These are phyloP conservation scores for Cymbidium sinense DNA, from an alignment of 106 monocot species.

Conservation along the genomic window DNA sequence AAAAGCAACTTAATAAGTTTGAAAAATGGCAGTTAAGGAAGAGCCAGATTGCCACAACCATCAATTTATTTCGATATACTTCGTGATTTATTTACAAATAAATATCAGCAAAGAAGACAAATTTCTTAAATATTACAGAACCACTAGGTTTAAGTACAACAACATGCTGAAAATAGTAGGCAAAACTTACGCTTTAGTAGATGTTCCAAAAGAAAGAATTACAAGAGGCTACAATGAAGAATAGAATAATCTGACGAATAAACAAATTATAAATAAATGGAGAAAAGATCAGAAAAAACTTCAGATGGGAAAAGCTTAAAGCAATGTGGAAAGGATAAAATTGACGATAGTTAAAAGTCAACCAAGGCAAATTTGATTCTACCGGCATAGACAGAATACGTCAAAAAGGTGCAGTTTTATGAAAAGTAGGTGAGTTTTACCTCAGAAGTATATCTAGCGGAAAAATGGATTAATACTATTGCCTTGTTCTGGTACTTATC, in stretches of 20 bases:
- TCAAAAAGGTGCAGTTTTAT: not conserved
- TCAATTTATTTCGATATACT: not conserved
- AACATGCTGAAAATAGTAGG: not conserved
- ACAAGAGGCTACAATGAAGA: not conserved
- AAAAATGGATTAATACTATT: constrained; percentile 86
- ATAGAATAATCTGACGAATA: not conserved
- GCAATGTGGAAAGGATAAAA: too few species aligned
- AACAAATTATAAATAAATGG: not conserved
- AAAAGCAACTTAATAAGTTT: not conserved
- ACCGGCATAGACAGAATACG: not conserved
- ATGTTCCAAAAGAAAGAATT: not conserved
- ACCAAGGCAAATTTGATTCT: not conserved
- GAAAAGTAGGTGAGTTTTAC: constrained; percentile 19
- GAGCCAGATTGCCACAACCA: not conserved
- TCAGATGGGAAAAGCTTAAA: not conserved
- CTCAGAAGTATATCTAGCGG: constrained; percentile 65
- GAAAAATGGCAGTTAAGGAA: not conserved
- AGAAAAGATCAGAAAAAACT: not conserved
- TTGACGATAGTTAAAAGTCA: too few species aligned
- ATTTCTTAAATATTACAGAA: not conserved
- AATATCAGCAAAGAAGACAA: not conserved
- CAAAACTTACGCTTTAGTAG: not conserved
- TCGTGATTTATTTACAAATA: too few species aligned
- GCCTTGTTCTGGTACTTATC: constrained; percentile 79
- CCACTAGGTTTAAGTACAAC: not conserved